Evolutionary conservation across 108 stramenopile genomes (phyloP).

Genomic region (Mediolabrus comicus): DNA sequence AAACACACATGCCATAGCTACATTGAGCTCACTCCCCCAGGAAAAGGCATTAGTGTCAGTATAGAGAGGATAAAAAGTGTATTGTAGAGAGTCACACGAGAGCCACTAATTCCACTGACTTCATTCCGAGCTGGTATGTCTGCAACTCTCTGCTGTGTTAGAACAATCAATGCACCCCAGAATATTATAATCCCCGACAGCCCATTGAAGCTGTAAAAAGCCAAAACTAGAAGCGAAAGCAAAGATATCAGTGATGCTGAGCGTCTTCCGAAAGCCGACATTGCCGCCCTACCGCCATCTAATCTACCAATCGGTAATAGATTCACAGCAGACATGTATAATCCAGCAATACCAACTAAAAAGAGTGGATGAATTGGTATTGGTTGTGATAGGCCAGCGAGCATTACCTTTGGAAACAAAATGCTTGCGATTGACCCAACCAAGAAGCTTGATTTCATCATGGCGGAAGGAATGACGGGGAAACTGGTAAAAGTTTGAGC

Average conservation of each 20-base stretch:
- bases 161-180: constrained; percentile 56
- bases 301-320: constrained; percentile 86
- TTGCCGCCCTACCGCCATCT: constrained; percentile 86
- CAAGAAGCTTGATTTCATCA: constrained; percentile 75
- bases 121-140: constrained; percentile 77
- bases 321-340: constrained; percentile 81
- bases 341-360: constrained; percentile 80
- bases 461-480: constrained; percentile 59
- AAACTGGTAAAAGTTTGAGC: constrained; percentile 36
- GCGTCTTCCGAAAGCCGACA: constrained; percentile 65
- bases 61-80: constrained; percentile 36
- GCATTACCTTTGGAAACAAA: constrained; percentile 66
- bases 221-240: constrained; percentile 44
- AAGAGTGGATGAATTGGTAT: constrained; percentile 87
- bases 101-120: constrained; percentile 54
- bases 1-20: background rate
- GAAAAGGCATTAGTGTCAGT: constrained; percentile 66
- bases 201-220: constrained; percentile 40
- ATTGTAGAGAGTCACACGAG: constrained; percentile 48
- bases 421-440: constrained; percentile 54
- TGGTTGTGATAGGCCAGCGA: constrained; percentile 68
- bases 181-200: constrained; percentile 41
- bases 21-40: constrained; percentile 38
- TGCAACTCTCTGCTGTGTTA: constrained; percentile 52
- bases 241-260: constrained; percentile 45